Percentiles rank a stretch among this genome's conserved stretches.
phyloP scores from a whole-genome alignment of 768 basidiomycete species.

The Mycena rosella region DNA sequence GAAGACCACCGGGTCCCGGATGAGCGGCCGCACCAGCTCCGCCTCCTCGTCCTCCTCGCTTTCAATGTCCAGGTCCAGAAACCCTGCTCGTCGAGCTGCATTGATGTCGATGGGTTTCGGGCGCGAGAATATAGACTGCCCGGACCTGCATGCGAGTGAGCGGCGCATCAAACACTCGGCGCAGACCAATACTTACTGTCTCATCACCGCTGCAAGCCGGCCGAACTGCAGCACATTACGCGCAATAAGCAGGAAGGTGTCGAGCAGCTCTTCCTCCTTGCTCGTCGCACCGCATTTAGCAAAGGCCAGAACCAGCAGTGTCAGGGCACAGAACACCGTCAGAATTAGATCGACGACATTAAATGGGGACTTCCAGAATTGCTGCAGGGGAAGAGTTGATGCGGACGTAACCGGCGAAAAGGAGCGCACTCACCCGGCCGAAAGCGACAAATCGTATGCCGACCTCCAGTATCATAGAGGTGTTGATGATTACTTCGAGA shows the following conservation, averaged over 20 bases:
- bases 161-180: slow-evolving; percentile 30
- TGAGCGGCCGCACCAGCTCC: slow-evolving; percentile 70
- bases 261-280: slow-evolving; percentile 94
- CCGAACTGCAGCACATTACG: slow-evolving; percentile 95
- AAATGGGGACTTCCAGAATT: slow-evolving; percentile 97
- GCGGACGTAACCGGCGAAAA: neutral
- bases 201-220: slow-evolving; percentile 91
- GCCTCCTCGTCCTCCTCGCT: slow-evolving; percentile 69
- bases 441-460: slow-evolving; percentile 92
- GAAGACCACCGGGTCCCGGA: slow-evolving; percentile 72
- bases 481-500: slow-evolving; percentile 90
- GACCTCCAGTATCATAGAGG: slow-evolving; percentile 95
- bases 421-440: slow-evolving; percentile 77
- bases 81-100: slow-evolving; percentile 74
- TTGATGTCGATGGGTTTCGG: slow-evolving; percentile 90
- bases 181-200: slow-evolving; percentile 78
- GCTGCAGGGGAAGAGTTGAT: slow-evolving; percentile 58
- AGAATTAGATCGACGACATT: slow-evolving; percentile 91
- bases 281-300: slow-evolving; percentile 86
- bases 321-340: slow-evolving; percentile 90
- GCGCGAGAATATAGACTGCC: slow-evolving; percentile 89
- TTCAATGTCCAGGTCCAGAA: slow-evolving; percentile 81
- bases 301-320: slow-evolving; percentile 89
- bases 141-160: slow-evolving; percentile 66
- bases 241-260: slow-evolving; percentile 91